Conservation (phyloP, 1,284 basidiomycete species). For the Tylopilus sp. region DNA sequence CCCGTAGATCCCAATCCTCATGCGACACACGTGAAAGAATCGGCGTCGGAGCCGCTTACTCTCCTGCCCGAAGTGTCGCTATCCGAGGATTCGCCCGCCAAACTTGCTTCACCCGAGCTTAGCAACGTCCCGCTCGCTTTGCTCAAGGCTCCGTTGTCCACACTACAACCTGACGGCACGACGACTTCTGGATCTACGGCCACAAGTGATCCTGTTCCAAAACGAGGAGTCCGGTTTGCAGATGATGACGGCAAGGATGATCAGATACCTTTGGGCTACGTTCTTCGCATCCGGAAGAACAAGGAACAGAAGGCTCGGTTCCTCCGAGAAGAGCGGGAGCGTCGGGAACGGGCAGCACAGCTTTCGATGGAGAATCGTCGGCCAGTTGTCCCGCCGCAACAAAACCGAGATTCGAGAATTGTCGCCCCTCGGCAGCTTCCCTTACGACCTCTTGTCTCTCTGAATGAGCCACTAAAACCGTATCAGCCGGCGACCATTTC, state of each 20-base stretch:
- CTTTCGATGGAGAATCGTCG: constrained; percentile 36
- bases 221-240: constrained; percentile 66
- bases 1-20: constrained; percentile 24
- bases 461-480: constrained; percentile 12
- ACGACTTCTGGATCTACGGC: constrained; percentile 16
- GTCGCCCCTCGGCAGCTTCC: constrained; percentile 17
- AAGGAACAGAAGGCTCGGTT: constrained; percentile 69
- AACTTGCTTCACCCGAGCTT: constrained; percentile 1
- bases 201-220: constrained; percentile 32
- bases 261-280: constrained; percentile 61
- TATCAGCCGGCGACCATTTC: constrained; percentile 5
- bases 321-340: constrained; percentile 55
- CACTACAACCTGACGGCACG: constrained; percentile 1
- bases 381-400: constrained; percentile 14
- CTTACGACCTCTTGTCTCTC: constrained; percentile 19
- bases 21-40: constrained; percentile 9
- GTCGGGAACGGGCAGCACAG: constrained; percentile 41
- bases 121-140: not conserved
- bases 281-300: constrained; percentile 63
- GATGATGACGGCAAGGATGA: constrained; percentile 63
- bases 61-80: constrained; percentile 1
- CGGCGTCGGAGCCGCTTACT: constrained; percentile 1
- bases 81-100: not conserved
- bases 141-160: not conserved
- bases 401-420: constrained; percentile 13